A percentile compares a stretch with the other conserved stretches of the same genome.
Conservation (phyloP, 1,139 yeast species). For the Groenewaldozyma sp. region DNA sequence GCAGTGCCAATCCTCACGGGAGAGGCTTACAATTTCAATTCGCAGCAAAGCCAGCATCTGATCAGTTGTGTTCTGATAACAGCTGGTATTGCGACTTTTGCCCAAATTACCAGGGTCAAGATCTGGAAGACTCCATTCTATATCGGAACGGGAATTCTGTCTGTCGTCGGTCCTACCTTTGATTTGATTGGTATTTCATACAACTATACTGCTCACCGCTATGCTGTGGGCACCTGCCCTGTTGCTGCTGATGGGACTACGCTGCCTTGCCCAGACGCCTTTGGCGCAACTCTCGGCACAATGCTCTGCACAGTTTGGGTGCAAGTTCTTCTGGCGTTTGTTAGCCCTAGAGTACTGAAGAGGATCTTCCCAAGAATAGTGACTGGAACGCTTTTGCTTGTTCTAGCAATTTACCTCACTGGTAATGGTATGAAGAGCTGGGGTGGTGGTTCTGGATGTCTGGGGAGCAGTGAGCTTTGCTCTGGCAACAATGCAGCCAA, state of each 20-base stretch:
- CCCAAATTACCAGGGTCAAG: slow-evolving; percentile 5
- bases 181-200: slow-evolving; percentile 3
- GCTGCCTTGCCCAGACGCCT: slow-evolving; percentile 6
- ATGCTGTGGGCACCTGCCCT: slow-evolving; percentile 5
- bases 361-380: slow-evolving; percentile 5
- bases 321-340: slow-evolving; percentile 5
- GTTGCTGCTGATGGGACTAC: slow-evolving; percentile 5
- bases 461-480: not conserved
- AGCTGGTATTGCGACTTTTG: slow-evolving; percentile 6
- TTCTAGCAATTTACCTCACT: slow-evolving; percentile 4
- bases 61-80: slow-evolving; percentile 3
- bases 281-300: slow-evolving; percentile 6
- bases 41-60: slow-evolving; percentile 4
- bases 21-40: slow-evolving; percentile 4
- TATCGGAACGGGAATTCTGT: slow-evolving; percentile 4
- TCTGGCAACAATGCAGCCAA: slow-evolving; percentile 2
- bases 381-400: slow-evolving; percentile 5
- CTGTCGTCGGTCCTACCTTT: slow-evolving; percentile 5
- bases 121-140: slow-evolving; percentile 5
- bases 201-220: slow-evolving; percentile 1
- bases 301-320: slow-evolving; percentile 7
- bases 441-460: slow-evolving; percentile 6
- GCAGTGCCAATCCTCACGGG: slow-evolving; percentile 6
- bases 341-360: slow-evolving; percentile 4
- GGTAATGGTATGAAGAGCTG: slow-evolving; percentile 7